Evolutionary conservation across 805 yeast species (phyloP).

Genomic region (Myxozyma vanderwaltii): DNA sequence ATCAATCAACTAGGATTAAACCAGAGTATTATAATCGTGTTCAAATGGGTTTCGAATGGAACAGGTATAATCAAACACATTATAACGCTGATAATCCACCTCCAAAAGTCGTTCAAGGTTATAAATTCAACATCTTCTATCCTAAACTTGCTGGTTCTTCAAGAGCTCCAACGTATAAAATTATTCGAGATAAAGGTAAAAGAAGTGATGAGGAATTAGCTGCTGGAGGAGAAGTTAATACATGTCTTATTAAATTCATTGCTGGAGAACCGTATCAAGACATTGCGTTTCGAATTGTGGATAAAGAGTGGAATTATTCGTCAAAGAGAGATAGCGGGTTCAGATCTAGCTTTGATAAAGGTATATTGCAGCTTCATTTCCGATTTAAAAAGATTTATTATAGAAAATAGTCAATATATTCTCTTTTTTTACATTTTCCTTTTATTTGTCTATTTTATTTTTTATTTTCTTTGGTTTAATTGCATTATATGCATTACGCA

Average conservation of each 20-base stretch:
- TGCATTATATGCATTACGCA: constrained; percentile 7
- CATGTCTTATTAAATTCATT: constrained; percentile 40
- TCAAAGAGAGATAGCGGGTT: constrained; percentile 38
- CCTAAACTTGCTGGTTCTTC: constrained; percentile 39
- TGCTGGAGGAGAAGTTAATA: constrained; percentile 32
- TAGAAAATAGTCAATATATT: constrained; percentile 38
- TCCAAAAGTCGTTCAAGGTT: constrained; percentile 45
- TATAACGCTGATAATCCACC: constrained; percentile 43
- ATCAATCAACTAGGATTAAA: constrained; percentile 15
- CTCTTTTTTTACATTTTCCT: no score
- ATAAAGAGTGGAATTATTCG: constrained; percentile 44
- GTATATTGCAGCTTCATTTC: constrained; percentile 44
- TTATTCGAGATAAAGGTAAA: constrained; percentile 33
- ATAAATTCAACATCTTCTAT: constrained; percentile 43
- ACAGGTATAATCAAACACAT: constrained; percentile 43
- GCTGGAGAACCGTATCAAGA: constrained; percentile 44
- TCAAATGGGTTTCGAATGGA: constrained; percentile 45
- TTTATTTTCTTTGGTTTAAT: no score
- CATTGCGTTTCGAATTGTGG: constrained; percentile 42
- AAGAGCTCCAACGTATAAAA: constrained; percentile 40
- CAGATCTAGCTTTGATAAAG: constrained; percentile 42
- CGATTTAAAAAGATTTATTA: constrained; percentile 41
- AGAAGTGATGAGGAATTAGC: constrained; percentile 6
- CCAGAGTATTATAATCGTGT: constrained; percentile 42
- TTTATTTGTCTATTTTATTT: no score